Conservation (phyloP, 345 rosid species). For the Aquilaria sinensis region DNA sequence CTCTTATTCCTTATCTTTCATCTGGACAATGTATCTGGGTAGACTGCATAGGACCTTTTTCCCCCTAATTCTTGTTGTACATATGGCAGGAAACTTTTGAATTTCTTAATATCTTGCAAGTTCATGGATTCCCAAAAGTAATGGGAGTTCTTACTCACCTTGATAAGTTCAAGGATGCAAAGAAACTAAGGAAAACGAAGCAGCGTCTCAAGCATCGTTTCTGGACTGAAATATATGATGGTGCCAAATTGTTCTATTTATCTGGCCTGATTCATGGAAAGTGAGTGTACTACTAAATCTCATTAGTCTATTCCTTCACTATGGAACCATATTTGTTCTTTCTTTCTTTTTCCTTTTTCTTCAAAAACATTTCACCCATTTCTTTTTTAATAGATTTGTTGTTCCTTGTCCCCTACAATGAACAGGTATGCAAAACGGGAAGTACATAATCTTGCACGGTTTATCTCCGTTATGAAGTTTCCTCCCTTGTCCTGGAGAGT, state of each 20-base stretch:
- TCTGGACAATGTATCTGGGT: not conserved
- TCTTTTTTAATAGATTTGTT: constrained; percentile 2
- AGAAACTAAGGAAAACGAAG: constrained; percentile 84
- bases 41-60: not conserved
- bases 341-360: no score
- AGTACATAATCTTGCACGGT: constrained; percentile 76
- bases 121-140: constrained; percentile 88
- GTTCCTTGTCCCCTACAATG: constrained; percentile 10
- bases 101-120: constrained; percentile 89
- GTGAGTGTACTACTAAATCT: constrained; percentile 38
- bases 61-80: constrained; percentile 5
- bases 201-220: constrained; percentile 92
- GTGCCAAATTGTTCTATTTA: constrained; percentile 87
- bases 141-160: constrained; percentile 99
- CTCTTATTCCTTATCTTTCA: not conserved
- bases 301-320: not conserved
- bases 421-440: constrained; percentile 80
- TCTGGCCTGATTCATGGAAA: constrained; percentile 86
- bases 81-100: constrained; percentile 84
- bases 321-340: not conserved
- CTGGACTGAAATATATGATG: constrained; percentile 87
- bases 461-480: constrained; percentile 71
- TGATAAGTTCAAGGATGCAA: constrained; percentile 85
- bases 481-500: constrained; percentile 81
- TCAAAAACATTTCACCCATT: constrained; percentile 3